Conservation (phyloP, 352 stramenopile genomes). For the Globisporangium acanthophoron region DNA sequence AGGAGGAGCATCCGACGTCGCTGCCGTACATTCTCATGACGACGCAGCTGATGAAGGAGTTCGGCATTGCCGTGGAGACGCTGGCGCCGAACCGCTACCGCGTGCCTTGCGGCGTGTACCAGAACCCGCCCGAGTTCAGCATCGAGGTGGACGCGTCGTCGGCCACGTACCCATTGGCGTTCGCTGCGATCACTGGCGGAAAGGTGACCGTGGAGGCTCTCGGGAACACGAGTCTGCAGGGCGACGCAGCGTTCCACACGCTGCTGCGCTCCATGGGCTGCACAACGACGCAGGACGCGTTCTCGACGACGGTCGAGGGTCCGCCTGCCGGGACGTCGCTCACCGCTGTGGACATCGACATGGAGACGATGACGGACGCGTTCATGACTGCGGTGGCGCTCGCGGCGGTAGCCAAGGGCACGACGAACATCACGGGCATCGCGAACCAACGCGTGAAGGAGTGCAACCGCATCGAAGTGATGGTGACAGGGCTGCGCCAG, state of each 20-base stretch:
- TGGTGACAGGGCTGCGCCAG: conserved; percentile 95
- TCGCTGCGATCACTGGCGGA: conserved; percentile 94
- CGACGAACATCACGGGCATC: conserved; percentile 96
- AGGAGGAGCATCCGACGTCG: conserved; percentile 95
- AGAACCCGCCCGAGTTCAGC: conserved; percentile 58
- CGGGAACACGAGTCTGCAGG: conserved; percentile 91
- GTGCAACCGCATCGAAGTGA: conserved; percentile 97
- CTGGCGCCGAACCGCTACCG: conserved; percentile 69
- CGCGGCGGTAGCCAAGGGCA: conserved; percentile 92
- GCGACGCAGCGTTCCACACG: conserved; percentile 94
- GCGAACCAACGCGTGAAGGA: conserved; percentile 98
- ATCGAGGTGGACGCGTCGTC: conserved; percentile 96
- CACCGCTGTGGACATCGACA: conserved; percentile 93
- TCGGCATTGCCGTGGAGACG: conserved; percentile 93
- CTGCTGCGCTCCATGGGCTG: conserved; percentile 77
- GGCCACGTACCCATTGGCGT: conserved; percentile 95
- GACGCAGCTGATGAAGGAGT: conserved; percentile 95
- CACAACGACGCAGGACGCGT: conserved; percentile 49
- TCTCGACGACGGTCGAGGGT: conserved; percentile 65
- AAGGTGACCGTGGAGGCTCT: conserved; percentile 93
- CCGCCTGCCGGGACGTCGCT: conserved; percentile 69
- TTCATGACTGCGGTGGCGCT: conserved; percentile 97
- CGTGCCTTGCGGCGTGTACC: conserved; percentile 67
- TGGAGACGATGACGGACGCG: conserved; percentile 96
- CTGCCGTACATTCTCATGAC: conserved; percentile 95